Evolutionary conservation across 148 eudicot genomes (phyloP), one percentile per base, ranked within the genome.

Genomic region (Diospyros kaki): DNA sequence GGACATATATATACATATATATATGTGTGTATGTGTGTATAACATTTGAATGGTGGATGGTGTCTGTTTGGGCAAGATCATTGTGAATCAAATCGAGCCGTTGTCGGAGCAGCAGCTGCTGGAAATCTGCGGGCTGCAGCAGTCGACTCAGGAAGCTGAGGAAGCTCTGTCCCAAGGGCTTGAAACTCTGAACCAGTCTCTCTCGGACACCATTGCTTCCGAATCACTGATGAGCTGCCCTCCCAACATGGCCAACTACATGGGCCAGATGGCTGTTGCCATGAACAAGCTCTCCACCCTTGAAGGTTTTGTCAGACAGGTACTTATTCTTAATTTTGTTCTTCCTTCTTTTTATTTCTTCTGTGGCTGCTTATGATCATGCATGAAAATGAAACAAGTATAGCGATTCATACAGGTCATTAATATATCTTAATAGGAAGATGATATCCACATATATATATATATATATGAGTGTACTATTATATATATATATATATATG

Each of bases 251-350:
- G 84, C 78, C 71, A 89, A 84, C 73, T 92, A 90, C 85, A 90
- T 90, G 93, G 91, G 89, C 43, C 96, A 89, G 56, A 90, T 94
- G 97, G 96, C 96, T 65, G 56, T 90, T 13, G 98, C 98, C 77
- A 94, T 94, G 77, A 88, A 78, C 83, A 92, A 94, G 74, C 92
- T 94, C 68, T 84, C 93, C 61, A 86, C 92, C 54, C 82, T 92
- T 60, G 97, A 94, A 87, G 89, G 86, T 64, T 92, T 94, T 43
- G 89, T 90, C 2, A 85, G 93, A 86, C 97, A 28, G 28, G 28
- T 28, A 28, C 28, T 28, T 28, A 28, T 28, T 28, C 28, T 28
- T 28, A 28, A 28, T 28, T 28, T 28, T 28, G 28, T 28, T 28
- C 28, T 28, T 28, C 28, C 28, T 28, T 28, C 28, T 28, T 28